Base-by-base conservation (phyloP, 2,329 filamentous ascomycete species). In the Xylaria hypoxylon region DNA sequence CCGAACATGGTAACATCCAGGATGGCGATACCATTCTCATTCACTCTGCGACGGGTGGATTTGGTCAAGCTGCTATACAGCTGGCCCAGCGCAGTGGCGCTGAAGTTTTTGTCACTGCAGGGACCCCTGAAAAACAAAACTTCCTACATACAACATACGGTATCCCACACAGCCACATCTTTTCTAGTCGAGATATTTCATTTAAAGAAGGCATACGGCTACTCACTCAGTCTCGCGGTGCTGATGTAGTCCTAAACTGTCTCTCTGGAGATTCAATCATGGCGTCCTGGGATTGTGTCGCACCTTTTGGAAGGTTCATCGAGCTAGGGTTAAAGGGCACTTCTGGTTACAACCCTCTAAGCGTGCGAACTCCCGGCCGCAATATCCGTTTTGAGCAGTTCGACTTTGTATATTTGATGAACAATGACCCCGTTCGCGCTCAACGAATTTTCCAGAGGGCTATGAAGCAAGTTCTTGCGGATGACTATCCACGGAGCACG, bases 281-380 rank as follows among this genome's bases (percentile, higher is more conserved):
- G 26, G 70, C 74, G 2, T 74, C 77, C 0, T 77, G 73, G 73
- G 64, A 73, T 17, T 77, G 75, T 53, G 64, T 80, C 17, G 74
- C 77, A n/a, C 71, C 70, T n/a, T 64, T 64, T 62, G 77, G 71
- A 17, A 64, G 64, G 0, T 73, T 73, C 13, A 58, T 73, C 31
- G 70, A 73, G 55, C 52, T 73, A 26, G 69, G 71, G 28, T 47
- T 67, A 50, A 67, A 67, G 48, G 68, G 69, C 15, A 17, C 66
- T 38, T 56, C 45, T 24, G 24, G 44, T 19, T 65, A 67, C 6
- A 33, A 47, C 5, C 59, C 59, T 33, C 28, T 68, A 13, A 45
- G 47, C 5, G 60, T 69, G 52, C 61, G 64, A 22, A 66, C 59
- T 33, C 59, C 67, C 8, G 56, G 57, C 8, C 70, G 68, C 22